These are phyloP conservation scores for Rhexocercosporidium sp. DNA, from an alignment of 2,329 filamentous ascomycete species.

Conservation along the genomic window DNA sequence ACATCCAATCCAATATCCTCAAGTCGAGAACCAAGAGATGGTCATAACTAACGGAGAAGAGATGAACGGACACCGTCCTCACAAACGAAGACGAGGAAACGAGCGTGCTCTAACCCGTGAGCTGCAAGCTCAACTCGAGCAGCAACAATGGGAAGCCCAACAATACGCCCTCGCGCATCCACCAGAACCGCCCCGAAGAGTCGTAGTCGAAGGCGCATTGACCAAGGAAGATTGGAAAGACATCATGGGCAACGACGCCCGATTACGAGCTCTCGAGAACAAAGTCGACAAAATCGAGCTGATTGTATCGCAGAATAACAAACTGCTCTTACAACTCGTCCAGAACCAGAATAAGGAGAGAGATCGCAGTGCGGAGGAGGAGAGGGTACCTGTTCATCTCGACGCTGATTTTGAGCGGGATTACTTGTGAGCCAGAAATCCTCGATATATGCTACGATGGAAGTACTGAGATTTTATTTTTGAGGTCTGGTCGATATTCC, in stretches of 20 bases:
- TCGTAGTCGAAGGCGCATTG: constrained; percentile 40
- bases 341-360: constrained; percentile 37
- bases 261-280: constrained; percentile 38
- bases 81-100: constrained; percentile 37
- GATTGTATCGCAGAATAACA: constrained; percentile 42
- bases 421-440: constrained; percentile 40
- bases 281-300: constrained; percentile 43
- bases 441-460: constrained; percentile 15
- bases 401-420: constrained; percentile 43
- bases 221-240: constrained; percentile 43
- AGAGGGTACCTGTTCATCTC: constrained; percentile 42
- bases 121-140: constrained; percentile 36
- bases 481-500: constrained; percentile 39
- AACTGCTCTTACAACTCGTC: constrained; percentile 40
- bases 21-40: constrained; percentile 28
- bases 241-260: constrained; percentile 42
- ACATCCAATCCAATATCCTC: constrained; percentile 20
- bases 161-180: constrained; percentile 31
- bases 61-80: constrained; percentile 38
- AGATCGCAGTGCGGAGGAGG: constrained; percentile 37
- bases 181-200: constrained; percentile 37
- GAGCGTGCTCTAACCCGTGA: constrained; percentile 36
- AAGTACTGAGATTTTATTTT: constrained; percentile 33
- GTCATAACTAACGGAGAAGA: constrained; percentile 35
- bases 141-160: constrained; percentile 33